Conservation (phyloP, 2,329 filamentous ascomycete genomes). For the Periconia macrospinosa region DNA sequence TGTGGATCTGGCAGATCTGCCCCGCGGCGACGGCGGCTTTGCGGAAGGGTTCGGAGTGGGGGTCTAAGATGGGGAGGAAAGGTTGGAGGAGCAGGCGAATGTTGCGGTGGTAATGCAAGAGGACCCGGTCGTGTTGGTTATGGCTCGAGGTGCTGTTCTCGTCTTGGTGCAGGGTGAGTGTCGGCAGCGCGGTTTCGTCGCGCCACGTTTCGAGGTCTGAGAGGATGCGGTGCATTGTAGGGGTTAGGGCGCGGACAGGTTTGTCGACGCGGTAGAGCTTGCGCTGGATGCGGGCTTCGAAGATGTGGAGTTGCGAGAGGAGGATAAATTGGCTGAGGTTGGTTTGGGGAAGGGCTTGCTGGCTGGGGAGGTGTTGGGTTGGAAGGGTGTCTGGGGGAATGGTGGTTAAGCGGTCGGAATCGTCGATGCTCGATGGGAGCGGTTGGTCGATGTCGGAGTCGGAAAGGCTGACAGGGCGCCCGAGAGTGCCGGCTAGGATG, state of each 20-base stretch:
- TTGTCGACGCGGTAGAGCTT: conserved; percentile 57
- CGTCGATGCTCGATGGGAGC: conserved; percentile 50
- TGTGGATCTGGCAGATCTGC: conserved; percentile 48
- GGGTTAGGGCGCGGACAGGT: conserved; percentile 47
- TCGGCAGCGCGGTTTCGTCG: conserved; percentile 32
- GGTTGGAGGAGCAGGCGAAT: conserved; percentile 56
- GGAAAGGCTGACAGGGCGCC: conserved; percentile 54
- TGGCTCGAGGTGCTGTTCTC: conserved; percentile 14
- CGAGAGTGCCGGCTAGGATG: conserved; percentile 54
- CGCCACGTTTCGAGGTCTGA: conserved; percentile 54
- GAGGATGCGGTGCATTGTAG: conserved; percentile 52
- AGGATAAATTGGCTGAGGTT: conserved; percentile 13
- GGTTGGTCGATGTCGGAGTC: conserved; percentile 56
- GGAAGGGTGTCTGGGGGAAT: neutral
- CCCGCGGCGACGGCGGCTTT: conserved; percentile 47
- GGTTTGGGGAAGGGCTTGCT: conserved; percentile 1
- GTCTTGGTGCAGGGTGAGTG: conserved; percentile 16
- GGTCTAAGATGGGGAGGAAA: conserved; percentile 51
- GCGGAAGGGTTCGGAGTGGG: conserved; percentile 51
- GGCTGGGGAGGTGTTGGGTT: neutral
- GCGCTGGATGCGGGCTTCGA: conserved; percentile 55
- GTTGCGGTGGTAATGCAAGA: conserved; percentile 55
- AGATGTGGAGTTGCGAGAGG: conserved; percentile 50
- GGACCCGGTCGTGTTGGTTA: conserved; percentile 52
- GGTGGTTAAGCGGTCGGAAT: conserved; percentile 34